Evolutionary conservation across 768 basidiomycete species (phyloP), one percentile per base, ranked within the genome.

Genomic region (Phylloporus scabripes): DNA sequence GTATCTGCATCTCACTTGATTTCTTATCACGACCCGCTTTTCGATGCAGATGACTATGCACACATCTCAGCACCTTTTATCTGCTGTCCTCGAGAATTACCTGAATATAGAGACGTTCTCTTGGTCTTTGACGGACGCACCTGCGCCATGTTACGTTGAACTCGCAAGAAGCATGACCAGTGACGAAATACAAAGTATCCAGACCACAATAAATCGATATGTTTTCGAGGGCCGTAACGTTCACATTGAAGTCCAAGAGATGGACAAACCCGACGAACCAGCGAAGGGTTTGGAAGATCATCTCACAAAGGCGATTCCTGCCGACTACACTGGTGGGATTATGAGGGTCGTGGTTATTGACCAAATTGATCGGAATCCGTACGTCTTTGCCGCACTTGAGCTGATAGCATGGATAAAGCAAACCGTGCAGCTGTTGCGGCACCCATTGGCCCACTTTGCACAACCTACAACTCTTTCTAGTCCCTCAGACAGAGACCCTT

Each of bases 341-440:
- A 86, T 77, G 60, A 74, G 92, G n/a, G 81, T 87, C 9, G 80
- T 93, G 28, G 74, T 85, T 23, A 94, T 96, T 45, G 87, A 92
- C 45, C 82, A 82, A 11, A 72, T 92, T 5, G 92, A 93, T 64
- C 76, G 83, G 36, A 88, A 84, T 62, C 85, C 85, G 82, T 88
- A 68, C 59, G 85, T 63, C 37, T 42, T 43, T 40, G 0, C 12
- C 18, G 14, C 21, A 23, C 41, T 41, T 29, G 20, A 32, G 56
- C 33, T 44, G 18, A 46, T 9, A 10, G 20, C 18, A 46, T 32
- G 12, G 14, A 55, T 45, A 23, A 33, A 24, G 36, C 18, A 34
- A 17, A 20, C 18, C 43, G 15, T 57, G 32, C 51, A 87, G 85
- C 46, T 90, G 90, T 66, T 87, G 86, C 48, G 86, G 88, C 10